These are phyloP conservation scores for Tulasnella sp. DNA, from an alignment of 768 basidiomycete genomes.

Conservation along the genomic window DNA sequence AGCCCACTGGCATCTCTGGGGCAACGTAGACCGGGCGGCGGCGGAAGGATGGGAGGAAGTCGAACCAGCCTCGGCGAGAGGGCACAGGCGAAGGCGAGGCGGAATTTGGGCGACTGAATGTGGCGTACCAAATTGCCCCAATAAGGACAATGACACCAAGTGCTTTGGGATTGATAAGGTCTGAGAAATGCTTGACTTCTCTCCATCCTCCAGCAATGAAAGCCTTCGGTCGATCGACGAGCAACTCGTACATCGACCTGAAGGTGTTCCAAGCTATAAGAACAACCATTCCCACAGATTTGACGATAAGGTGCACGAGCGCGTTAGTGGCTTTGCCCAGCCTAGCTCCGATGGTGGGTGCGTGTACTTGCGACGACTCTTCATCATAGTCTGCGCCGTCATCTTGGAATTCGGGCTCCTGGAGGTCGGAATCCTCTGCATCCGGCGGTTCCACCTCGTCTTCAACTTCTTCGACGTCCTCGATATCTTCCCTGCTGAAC, in stretches of 20 bases:
- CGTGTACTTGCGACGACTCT: not conserved
- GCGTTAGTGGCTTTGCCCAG: slow-evolving; percentile 46
- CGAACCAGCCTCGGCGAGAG: slow-evolving; percentile 1
- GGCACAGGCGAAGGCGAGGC: not conserved
- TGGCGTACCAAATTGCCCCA: not conserved
- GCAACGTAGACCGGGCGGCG: slow-evolving; percentile 44
- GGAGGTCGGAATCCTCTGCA: not conserved
- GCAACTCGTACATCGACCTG: slow-evolving; percentile 18
- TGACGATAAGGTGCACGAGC: slow-evolving; percentile 32
- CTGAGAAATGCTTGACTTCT: slow-evolving; percentile 25
- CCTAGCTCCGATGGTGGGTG: slow-evolving; percentile 47
- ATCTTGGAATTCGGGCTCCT: slow-evolving; percentile 18
- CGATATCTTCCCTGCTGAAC: not conserved
- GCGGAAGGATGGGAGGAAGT: slow-evolving; percentile 8
- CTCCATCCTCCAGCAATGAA: slow-evolving; percentile 8
- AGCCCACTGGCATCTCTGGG: slow-evolving; percentile 57
- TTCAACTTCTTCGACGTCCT: slow-evolving; percentile 16
- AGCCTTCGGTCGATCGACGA: slow-evolving; percentile 17
- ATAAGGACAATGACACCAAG: slow-evolving; percentile 10
- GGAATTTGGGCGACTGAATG: not conserved
- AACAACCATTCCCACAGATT: slow-evolving; percentile 32
- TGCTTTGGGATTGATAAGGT: slow-evolving; percentile 16
- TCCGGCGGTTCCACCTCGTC: slow-evolving; percentile 3
- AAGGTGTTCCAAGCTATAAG: slow-evolving; percentile 19
- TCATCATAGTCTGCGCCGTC: slow-evolving; percentile 12